Conservation (phyloP, 257 asterid genomes). For the Fraxinus pennsylvanica region DNA sequence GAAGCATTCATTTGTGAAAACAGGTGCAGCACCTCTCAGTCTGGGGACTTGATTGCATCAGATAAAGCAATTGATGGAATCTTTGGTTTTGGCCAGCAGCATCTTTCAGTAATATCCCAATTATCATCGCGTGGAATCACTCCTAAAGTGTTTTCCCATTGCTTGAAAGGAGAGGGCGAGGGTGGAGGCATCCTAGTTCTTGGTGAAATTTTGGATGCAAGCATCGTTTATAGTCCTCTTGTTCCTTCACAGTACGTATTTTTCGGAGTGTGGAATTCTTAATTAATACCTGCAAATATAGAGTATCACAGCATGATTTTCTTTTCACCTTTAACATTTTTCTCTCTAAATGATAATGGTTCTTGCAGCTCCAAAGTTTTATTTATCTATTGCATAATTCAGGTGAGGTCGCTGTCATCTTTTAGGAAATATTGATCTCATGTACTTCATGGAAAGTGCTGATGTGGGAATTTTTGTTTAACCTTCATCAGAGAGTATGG, state of each 20-base stretch:
- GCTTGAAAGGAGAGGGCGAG: slow-evolving; percentile 82
- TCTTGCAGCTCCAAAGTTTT: background rate
- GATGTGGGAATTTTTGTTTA: background rate
- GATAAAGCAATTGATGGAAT: slow-evolving; percentile 92
- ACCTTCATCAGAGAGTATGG: background rate
- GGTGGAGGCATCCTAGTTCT: slow-evolving; percentile 95
- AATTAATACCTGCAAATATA: background rate
- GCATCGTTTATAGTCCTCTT: slow-evolving; percentile 88
- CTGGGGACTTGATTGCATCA: slow-evolving; percentile 73
- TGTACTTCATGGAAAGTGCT: background rate
- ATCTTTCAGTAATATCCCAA: slow-evolving; percentile 77
- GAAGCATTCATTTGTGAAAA: slow-evolving; percentile 28
- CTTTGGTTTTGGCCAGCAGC: slow-evolving; percentile 77
- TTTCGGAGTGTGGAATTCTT: slow-evolving; percentile 25
- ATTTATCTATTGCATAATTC: background rate
- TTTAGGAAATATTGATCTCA: background rate
- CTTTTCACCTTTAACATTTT: background rate
- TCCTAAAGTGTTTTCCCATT: slow-evolving; percentile 81
- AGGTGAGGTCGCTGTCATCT: background rate
- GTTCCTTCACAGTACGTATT: slow-evolving; percentile 88
- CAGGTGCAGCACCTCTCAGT: slow-evolving; percentile 86
- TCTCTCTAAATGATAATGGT: background rate
- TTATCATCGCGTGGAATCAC: slow-evolving; percentile 73
- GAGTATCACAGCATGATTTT: slow-evolving; percentile 5
- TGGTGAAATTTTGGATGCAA: slow-evolving; percentile 89